Percentiles rank a stretch among this genome's conserved stretches.
Conservation (phyloP, 164 flowering plant genomes). For the Vitis cinerea region DNA sequence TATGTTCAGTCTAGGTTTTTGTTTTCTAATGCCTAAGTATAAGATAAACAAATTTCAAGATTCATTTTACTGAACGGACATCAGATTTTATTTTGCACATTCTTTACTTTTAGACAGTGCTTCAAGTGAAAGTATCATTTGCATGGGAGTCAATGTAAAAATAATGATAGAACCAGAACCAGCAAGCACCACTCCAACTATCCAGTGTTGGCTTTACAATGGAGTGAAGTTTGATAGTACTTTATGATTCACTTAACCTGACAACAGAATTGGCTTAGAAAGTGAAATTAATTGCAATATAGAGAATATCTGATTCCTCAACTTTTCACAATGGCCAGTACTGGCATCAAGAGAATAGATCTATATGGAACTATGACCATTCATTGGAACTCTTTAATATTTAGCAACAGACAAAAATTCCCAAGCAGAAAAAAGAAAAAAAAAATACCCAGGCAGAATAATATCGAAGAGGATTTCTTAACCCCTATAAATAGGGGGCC, state of each 20-base stretch:
- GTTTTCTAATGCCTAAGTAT: neutral
- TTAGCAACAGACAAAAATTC: neutral
- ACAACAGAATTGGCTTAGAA: no score
- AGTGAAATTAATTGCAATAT: neutral
- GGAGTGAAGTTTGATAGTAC: no score
- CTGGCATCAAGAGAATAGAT: neutral
- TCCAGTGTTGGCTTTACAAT: no score
- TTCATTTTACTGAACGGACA: no score
- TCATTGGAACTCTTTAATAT: neutral
- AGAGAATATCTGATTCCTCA: neutral
- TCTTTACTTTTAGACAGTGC: neutral
- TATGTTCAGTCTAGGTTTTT: neutral
- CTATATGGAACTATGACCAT: neutral
- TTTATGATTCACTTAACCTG: no score
- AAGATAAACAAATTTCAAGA: neutral
- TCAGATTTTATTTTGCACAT: neutral
- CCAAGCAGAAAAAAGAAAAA: neutral
- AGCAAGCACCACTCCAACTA: no score
- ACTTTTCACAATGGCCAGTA: neutral
- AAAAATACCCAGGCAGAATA: no score
- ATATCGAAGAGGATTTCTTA: no score
- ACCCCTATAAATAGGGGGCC: no score
- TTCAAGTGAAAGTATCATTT: neutral
- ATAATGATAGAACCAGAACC: no score
- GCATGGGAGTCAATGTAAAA: no score